Evolutionary conservation across 495 filamentous ascomycete species (phyloP).

Genomic region (Letharia lupina): DNA sequence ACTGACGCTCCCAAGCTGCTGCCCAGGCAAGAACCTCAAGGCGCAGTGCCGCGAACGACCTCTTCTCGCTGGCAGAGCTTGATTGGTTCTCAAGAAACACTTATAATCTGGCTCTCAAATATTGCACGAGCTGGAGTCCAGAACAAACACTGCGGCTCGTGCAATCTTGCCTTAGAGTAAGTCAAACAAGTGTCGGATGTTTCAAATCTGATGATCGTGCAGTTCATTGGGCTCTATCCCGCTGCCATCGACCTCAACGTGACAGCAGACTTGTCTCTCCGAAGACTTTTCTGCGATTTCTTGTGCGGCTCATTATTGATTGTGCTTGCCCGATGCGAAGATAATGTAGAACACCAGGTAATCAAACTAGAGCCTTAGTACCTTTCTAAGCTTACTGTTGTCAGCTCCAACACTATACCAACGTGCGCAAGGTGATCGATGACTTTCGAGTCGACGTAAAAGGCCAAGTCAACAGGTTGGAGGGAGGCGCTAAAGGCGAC

Average conservation of each 20-base stretch:
- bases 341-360: constrained; percentile 47
- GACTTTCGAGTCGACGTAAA: constrained; percentile 41
- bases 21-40: constrained; percentile 38
- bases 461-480: constrained; percentile 28
- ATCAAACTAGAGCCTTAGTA: constrained; percentile 5
- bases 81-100: constrained; percentile 75
- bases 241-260: constrained; percentile 36
- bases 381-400: constrained; percentile 14
- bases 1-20: constrained; percentile 31
- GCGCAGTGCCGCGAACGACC: constrained; percentile 22
- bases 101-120: constrained; percentile 64
- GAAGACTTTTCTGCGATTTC: constrained; percentile 60
- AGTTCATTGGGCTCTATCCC: constrained; percentile 55
- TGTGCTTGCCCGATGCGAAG: constrained; percentile 55
- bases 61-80: constrained; percentile 54
- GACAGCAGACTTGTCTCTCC: constrained; percentile 45
- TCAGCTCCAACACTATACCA: constrained; percentile 49
- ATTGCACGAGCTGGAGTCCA: constrained; percentile 47
- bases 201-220: constrained; percentile 9
- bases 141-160: constrained; percentile 48
- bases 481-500: constrained; percentile 41
- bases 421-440: constrained; percentile 46
- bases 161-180: constrained; percentile 45
- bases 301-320: constrained; percentile 51
- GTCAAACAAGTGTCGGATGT: not conserved